Base-by-base conservation (phyloP, 768 basidiomycete species). In the Mycena belliarum region DNA sequence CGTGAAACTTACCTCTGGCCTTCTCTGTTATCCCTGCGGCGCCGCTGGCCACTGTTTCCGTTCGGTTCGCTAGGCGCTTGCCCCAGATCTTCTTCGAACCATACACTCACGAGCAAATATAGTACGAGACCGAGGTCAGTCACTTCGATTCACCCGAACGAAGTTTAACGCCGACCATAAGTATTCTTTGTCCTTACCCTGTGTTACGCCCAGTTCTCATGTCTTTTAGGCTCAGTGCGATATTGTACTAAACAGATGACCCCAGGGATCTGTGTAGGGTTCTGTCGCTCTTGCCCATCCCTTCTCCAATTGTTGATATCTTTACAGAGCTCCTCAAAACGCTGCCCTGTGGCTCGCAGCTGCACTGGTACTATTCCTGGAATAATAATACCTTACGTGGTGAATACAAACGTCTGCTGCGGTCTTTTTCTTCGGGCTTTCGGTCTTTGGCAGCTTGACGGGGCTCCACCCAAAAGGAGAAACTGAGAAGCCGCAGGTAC, bases 81-180 rank as follows among this genome's bases (percentile, higher is more conserved):
- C 77, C 76, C 8, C 72, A 75, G 56, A 73, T 73, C 0, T 79
- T 78, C 57, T 64, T 66, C 32, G 77, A 79, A 64, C 69, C 72
- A 20, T 70, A 74, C 56, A 68, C 71, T 1, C 68, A 72, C 33
- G 76, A 69, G 2, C 75, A 72, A 50, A 63, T 78, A 16, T 66
- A 65, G 23, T 79, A 80, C 37, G 70, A 75, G 24, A 47, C 76
- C 2, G 62, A 57, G 38, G 66, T 78, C 23, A n/a, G n/a, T n/a
- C n/a, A n/a, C n/a, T n/a, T n/a, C 69, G 68, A 21, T 65, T 77
- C 8, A 62, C 63, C 8, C 64, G 75, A 54, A 64, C 70, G 15
- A 74, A 71, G 45, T 63, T 78, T 9, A 66, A 66, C 35, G 16
- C 72, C 8, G 75, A 79, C 51, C 63, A 74, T 45, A 72, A 61